phyloP scores from a whole-genome alignment of 441 rosid species.

The Pelargonium cotyledonis region DNA sequence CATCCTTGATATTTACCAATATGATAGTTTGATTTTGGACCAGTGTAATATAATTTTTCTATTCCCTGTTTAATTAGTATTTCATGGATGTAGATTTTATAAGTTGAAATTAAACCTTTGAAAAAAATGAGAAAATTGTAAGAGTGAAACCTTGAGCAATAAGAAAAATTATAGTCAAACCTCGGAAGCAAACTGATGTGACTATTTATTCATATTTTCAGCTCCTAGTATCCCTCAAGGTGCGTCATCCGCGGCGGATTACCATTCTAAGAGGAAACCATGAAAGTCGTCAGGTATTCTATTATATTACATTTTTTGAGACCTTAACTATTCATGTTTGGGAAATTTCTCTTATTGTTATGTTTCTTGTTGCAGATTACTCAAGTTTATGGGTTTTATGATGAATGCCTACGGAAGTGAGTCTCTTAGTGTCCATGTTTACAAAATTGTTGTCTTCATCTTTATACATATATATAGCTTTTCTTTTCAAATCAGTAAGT shows the following conservation, averaged over 20 bases:
- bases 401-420: constrained; percentile 92
- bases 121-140: neutral
- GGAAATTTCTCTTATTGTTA: neutral
- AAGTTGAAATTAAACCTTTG: neutral
- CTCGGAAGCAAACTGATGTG: neutral
- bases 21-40: neutral
- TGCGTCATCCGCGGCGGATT: constrained; percentile 69
- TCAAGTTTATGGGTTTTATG: constrained; percentile 93
- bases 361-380: constrained; percentile 59
- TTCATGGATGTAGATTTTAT: neutral
- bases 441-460: neutral
- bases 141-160: neutral
- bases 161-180: neutral
- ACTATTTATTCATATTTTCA: constrained; percentile 25
- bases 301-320: too few relatives aligned
- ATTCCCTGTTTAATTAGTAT: too few relatives aligned
- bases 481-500: too few relatives aligned
- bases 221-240: constrained; percentile 80
- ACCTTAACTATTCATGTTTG: too few relatives aligned
- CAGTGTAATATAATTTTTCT: too few relatives aligned
- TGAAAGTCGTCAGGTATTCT: too few relatives aligned
- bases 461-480: too few relatives aligned
- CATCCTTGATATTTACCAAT: neutral
- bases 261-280: constrained; percentile 88
- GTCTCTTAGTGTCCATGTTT: constrained; percentile 33